Conservation (phyloP, 805 yeast species). For the Dipodascus albidus region DNA sequence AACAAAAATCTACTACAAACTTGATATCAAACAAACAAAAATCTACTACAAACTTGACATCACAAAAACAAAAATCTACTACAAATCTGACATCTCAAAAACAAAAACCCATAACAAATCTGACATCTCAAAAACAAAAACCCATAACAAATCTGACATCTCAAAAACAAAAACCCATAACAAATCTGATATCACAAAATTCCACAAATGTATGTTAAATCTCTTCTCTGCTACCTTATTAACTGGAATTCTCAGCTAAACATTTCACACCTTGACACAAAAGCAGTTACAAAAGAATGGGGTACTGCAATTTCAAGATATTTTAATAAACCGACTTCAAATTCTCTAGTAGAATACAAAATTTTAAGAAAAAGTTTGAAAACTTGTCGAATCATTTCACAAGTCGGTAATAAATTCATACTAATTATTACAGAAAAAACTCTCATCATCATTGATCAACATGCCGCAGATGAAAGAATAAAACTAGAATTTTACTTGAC, state of each 20-base stretch:
- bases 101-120: too few relatives aligned
- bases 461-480: slow-evolving; percentile 74
- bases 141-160: too few relatives aligned
- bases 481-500: slow-evolving; percentile 41
- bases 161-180: too few relatives aligned
- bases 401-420: slow-evolving; percentile 55
- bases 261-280: neutral
- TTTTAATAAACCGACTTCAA: neutral
- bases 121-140: too few relatives aligned
- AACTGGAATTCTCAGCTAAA: too few relatives aligned
- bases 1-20: too few relatives aligned
- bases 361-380: slow-evolving; percentile 7
- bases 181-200: too few relatives aligned
- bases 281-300: neutral
- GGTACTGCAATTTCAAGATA: neutral
- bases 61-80: too few relatives aligned
- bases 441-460: slow-evolving; percentile 55
- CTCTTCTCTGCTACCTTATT: too few relatives aligned
- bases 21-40: too few relatives aligned
- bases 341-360: slow-evolving; percentile 2
- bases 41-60: too few relatives aligned
- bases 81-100: too few relatives aligned
- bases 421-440: slow-evolving; percentile 27
- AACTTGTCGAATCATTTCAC: slow-evolving; percentile 24
- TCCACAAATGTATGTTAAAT: neutral